Base-by-base conservation (phyloP, 371 early-diverging fungal species). In the Smittium culicis region DNA sequence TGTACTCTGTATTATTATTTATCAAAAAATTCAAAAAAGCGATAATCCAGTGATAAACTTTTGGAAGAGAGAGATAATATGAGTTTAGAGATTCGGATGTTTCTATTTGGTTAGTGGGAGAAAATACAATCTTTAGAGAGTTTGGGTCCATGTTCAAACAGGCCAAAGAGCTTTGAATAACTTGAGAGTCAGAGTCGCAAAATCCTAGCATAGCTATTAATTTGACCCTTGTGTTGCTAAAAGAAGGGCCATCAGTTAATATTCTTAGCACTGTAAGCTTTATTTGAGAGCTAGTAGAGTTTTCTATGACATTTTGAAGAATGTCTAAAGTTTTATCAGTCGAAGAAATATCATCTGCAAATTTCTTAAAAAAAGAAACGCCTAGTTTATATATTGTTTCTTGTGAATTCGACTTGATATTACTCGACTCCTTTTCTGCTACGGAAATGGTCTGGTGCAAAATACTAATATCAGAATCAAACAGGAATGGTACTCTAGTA, bases 211-310 rank as follows among this genome's bases (percentile, higher is more conserved):
- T 54, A 17, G 34, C 34, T 5, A 64, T 29, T 3, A 5, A 29
- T 45, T 28, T 64, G 25, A n/a, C 3, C 30, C 65, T 34, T 11
- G 27, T 25, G 30, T 64, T 64, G 11, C 25, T 25, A 64, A 64
- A 64, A 31, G 1, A 16, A 16, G 35, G 35, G 17, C 65, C 65
- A 14, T 64, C 65, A 2, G 54, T 25, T 24, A 35, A 27, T 11
- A 64, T 14, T 28, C 65, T 64, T 45, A 64, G 30, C 3, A 35
- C 65, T 25, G 45, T 45, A 24, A 64, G 35, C 35, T 64, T 64
- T n/a, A 35, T 34, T 35, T 3, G 35, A 28, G 17, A 17, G 24
- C 3, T 14, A 1, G 29, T 20, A 5, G 34, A 35, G 14, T 5
- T 29, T 29, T 11, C 1, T 5, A 64, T 16, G 16, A n/a, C 45